phyloP scores from a whole-genome alignment of 2,329 filamentous ascomycete species.

The Aureobasidium sp. region DNA sequence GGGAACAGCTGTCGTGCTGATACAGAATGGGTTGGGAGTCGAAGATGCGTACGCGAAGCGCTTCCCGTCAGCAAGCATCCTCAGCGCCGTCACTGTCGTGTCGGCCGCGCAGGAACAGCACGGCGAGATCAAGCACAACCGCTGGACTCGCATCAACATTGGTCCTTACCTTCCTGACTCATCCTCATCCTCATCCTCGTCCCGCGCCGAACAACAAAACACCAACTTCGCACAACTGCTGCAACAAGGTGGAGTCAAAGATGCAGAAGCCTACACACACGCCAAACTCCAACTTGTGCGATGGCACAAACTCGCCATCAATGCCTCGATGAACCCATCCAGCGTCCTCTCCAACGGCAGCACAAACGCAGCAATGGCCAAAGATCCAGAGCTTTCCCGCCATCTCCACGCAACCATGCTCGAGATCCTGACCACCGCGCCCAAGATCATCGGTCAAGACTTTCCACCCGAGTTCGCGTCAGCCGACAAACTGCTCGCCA shows the following conservation, averaged over 20 bases:
- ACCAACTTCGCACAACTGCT: conserved; percentile 47
- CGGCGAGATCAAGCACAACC: conserved; percentile 59
- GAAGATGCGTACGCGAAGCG: conserved; percentile 56
- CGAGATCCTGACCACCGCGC: conserved; percentile 58
- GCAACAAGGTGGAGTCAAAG: conserved; percentile 53
- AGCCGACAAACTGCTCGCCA: conserved; percentile 54
- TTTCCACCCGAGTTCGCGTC: conserved; percentile 53
- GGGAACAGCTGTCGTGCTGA: conserved; percentile 53
- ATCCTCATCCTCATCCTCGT: conserved; percentile 26
- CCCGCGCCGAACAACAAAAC: conserved; percentile 36
- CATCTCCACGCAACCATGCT: conserved; percentile 61
- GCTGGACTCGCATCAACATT: conserved; percentile 64
- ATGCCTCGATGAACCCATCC: conserved; percentile 65
- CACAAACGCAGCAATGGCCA: conserved; percentile 58
- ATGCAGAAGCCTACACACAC: conserved; percentile 57
- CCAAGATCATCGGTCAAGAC: conserved; percentile 52
- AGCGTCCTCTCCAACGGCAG: conserved; percentile 58
- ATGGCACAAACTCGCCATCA: conserved; percentile 73
- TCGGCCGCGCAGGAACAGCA: conserved; percentile 57
- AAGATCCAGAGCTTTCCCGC: conserved; percentile 51
- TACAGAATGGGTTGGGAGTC: conserved; percentile 63
- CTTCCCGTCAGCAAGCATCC: conserved; percentile 48
- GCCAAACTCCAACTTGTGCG: conserved; percentile 60
- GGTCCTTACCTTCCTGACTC: conserved; percentile 53
- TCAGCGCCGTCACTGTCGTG: conserved; percentile 62